Base-by-base conservation (phyloP, 257 asterid species). In the Solanum ossicruentum region DNA sequence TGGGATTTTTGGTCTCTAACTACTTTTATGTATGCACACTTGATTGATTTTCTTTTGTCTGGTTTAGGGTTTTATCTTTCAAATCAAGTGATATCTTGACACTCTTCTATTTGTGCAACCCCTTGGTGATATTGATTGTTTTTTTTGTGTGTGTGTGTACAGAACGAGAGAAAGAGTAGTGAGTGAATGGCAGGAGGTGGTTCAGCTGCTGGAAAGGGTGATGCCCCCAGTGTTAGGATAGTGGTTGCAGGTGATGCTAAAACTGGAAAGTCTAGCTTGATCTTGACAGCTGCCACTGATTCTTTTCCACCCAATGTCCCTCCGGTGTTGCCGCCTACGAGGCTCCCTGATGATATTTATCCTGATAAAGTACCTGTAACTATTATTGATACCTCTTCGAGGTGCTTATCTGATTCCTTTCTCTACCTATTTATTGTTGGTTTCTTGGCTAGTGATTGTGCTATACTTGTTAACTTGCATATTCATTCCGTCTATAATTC, bases 231-330 rank as follows among this genome's bases (percentile, higher is more conserved):
- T n/a, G 92, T 97, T 16, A 92, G 96, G 56, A 92, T 97, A 67
- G 98, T 97, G 84, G 98, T 97, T n/a, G 99, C 98, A 9, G 99
- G 99, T 56, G 99, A 97, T 41, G 84, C 95, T 0, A 92, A 90
- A 91, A 95, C 99, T 49, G 99, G 99, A 18, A 97, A 97, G 87
- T 94, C 99, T 88, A 93, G 98, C 85, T 88, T 97, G 87, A 91
- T 97, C 65, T 88, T 95, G 20, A 88, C 99, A 9, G 98, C 99
- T n/a, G 98, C 97, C 66, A 89, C 98, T 7, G 95, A 92, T 61
- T 87, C 86, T 63, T 95, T 92, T 65, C 95, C 98, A 3, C 82
- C 88, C 84, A 90, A 82, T 90, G 94, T 90, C 6, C 96, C 98
- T 13, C 95, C 98, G 16, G 92, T 94, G 82, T 86, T 97, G 86